phyloP scores from a whole-genome alignment of 352 stramenopile species.

The Nothophytophthora sp. region DNA sequence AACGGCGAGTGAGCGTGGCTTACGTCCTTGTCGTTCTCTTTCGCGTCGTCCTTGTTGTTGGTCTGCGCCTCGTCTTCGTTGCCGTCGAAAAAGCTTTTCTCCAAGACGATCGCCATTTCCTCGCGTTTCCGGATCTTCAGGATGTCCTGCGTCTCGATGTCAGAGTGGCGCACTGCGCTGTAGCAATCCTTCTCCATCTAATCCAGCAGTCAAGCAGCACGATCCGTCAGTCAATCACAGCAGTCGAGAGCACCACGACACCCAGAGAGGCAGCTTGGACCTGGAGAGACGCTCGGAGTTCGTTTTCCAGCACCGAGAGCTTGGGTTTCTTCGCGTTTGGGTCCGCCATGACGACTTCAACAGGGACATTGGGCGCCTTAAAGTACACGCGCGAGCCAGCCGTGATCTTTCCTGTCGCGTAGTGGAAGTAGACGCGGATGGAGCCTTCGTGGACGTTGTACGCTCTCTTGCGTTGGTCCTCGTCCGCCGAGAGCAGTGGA shows the following conservation, averaged over 20 bases:
- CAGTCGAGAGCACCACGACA: background rate
- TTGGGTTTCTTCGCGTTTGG: slow-evolving; percentile 67
- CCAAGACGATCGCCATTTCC: slow-evolving; percentile 84
- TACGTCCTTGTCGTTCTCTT: slow-evolving; percentile 70
- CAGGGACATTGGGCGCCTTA: slow-evolving; percentile 67
- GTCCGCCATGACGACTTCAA: slow-evolving; percentile 78
- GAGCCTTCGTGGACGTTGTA: slow-evolving; percentile 91
- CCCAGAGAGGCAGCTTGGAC: slow-evolving; percentile 10
- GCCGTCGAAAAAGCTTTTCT: slow-evolving; percentile 86
- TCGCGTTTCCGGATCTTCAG: slow-evolving; percentile 88
- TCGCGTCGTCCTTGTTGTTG: slow-evolving; percentile 64
- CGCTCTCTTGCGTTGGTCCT: slow-evolving; percentile 87
- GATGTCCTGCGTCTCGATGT: slow-evolving; percentile 92
- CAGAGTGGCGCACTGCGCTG: slow-evolving; percentile 75
- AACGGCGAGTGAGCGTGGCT: slow-evolving; percentile 7
- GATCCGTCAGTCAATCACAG: background rate
- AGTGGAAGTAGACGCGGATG: slow-evolving; percentile 92
- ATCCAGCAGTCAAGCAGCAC: too few relatives aligned
- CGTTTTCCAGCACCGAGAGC: slow-evolving; percentile 72
- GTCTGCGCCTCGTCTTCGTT: slow-evolving; percentile 65
- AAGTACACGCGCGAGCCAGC: slow-evolving; percentile 76
- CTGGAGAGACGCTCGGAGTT: slow-evolving; percentile 66
- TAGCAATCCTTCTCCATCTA: slow-evolving; percentile 94
- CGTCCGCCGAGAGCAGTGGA: slow-evolving; percentile 40
- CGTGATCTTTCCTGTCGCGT: slow-evolving; percentile 91